Evolutionary conservation across 805 yeast species (phyloP), one percentile per base, ranked within the genome.

Genomic region (Brettanomyces bruxellensis): DNA sequence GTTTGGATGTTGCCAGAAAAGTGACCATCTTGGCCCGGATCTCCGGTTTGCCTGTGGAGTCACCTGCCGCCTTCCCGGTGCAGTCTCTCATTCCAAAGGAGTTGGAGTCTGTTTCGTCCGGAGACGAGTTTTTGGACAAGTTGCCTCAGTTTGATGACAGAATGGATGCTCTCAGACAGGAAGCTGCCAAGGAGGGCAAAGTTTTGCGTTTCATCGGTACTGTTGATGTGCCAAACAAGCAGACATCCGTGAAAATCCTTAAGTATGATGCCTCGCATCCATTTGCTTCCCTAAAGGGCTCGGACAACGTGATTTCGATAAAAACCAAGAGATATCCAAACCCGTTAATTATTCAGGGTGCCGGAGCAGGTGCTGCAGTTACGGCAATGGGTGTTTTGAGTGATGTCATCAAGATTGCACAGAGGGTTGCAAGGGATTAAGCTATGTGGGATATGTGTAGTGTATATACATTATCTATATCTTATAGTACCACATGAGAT

Each of bases 1-100:
- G 99, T 46, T 76, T 93, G 64, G 99, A 93, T 62, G 96, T 93
- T 50, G 99, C 99, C 40, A 84, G 99, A 76, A 93, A 93, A 68
- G 96, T 93, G 30, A 89, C 99, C 25, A 93, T 93, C 54, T 77
- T 93, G 52, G 95, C 96, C 41, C 85, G 99, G 73, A 76, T 93
- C 45, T 75, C 96, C 13, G 99, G 99, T 3, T 75, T 85, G 46
- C 70, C 78, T 49, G 86, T 93, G 36, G 84, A 83, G 62, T 83
- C 93, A 11, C 95, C 98, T 56, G 76, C 89, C 36, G 79, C 96
- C 11, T 91, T 93, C 81, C 89, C 95, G 36, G 96, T 93, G 34
- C 90, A 89, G 61, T 86, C 96, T 11, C 76, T 93, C 61, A 90
- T 93, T 60, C 99, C 99, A 55, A 76, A 79, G 61, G 84, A 79